Evolutionary conservation across 805 yeast species (phyloP).

Genomic region (Jamesozyma jinghongensis): DNA sequence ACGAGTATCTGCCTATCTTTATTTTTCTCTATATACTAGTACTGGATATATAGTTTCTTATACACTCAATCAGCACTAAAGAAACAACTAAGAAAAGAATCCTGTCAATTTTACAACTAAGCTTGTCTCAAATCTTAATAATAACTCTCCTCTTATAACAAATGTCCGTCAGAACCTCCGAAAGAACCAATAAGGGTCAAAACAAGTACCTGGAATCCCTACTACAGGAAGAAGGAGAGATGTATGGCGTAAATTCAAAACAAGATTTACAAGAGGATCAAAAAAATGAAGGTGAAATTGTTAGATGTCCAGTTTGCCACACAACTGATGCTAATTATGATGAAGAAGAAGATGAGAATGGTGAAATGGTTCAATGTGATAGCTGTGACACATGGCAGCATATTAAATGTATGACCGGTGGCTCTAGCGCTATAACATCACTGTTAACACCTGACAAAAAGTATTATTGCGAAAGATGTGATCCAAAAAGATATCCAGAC

Average conservation of each 20-base stretch:
- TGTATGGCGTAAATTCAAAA: conserved; percentile 11
- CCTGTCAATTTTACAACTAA: too few relatives aligned
- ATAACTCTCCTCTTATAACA: background rate
- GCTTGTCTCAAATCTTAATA: too few relatives aligned
- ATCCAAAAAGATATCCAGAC: conserved; percentile 30
- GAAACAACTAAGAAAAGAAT: background rate
- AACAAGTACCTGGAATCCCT: conserved; percentile 27
- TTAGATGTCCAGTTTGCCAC: conserved; percentile 56
- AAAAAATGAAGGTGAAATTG: conserved; percentile 29
- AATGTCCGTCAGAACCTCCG: conserved; percentile 34
- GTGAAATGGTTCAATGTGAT: conserved; percentile 60
- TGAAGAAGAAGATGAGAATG: conserved; percentile 42
- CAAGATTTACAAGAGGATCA: conserved; percentile 11
- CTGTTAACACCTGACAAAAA: conserved; percentile 34
- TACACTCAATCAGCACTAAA: background rate
- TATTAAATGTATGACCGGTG: conserved; percentile 45
- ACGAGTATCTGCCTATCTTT: too few relatives aligned
- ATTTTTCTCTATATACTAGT: too few relatives aligned
- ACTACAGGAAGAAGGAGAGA: conserved; percentile 25
- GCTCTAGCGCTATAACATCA: conserved; percentile 20
- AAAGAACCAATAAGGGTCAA: conserved; percentile 37
- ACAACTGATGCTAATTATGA: conserved; percentile 49
- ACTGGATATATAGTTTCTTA: too few relatives aligned
- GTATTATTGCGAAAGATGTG: conserved; percentile 50
- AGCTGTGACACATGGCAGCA: conserved; percentile 67